A percentile compares a stretch with the other conserved stretches of the same genome.
Conservation (phyloP, 148 eudicot species). For the Pharnaceum exiguum region DNA sequence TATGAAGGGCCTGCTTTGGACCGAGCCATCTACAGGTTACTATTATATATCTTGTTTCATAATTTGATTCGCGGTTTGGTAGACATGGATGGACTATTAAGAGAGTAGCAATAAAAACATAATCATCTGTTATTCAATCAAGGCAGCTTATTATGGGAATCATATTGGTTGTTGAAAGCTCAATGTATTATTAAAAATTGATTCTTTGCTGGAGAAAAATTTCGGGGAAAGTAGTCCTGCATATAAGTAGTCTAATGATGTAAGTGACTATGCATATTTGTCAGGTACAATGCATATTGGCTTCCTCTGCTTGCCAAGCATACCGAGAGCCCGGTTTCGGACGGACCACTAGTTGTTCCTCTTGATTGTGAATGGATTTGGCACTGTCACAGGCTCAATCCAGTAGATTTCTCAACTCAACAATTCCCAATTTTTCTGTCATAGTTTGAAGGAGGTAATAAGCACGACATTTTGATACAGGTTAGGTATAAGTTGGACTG, state of each 20-base stretch:
- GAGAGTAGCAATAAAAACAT: too few species aligned
- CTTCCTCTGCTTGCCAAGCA: constrained; percentile 77
- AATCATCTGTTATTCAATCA: too few species aligned
- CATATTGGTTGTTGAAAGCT: not conserved
- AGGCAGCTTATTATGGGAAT: too few species aligned
- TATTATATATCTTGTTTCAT: too few species aligned
- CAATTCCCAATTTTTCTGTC: not conserved
- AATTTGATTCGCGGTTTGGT: too few species aligned
- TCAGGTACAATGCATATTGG: constrained; percentile 74
- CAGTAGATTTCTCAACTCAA: constrained; percentile 36
- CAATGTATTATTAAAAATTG: not conserved
- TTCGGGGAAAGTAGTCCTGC: not conserved
- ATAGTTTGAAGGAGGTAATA: too few species aligned
- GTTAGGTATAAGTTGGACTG: constrained; percentile 80
- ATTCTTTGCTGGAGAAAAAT: not conserved
- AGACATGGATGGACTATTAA: too few species aligned
- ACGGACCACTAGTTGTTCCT: constrained; percentile 74
- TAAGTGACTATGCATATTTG: not conserved
- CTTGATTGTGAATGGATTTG: constrained; percentile 90
- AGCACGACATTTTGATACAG: constrained; percentile 37
- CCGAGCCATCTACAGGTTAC: constrained; percentile 60
- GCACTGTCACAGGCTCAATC: constrained; percentile 91
- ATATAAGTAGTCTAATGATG: too few species aligned
- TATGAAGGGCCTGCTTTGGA: constrained; percentile 46
- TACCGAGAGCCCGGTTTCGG: constrained; percentile 24